These are phyloP conservation scores for Nannochloris sp. DNA, from an alignment of 139 green algal genomes.

Conservation along the genomic window DNA sequence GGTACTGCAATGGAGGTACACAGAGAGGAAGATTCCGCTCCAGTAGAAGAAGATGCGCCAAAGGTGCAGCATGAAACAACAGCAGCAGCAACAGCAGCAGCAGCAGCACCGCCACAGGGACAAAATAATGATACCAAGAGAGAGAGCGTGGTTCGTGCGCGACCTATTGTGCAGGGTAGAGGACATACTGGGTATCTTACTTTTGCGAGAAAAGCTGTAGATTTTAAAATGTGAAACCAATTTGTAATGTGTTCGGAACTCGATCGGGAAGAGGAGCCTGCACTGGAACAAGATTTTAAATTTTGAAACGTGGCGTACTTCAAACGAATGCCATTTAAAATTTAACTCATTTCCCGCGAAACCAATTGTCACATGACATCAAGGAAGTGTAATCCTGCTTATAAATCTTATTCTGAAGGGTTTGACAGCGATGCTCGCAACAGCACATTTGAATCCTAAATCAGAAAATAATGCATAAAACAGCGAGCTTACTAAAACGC, in stretches of 20 bases:
- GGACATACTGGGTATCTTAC: constrained; percentile 87
- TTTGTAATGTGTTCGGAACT: no score
- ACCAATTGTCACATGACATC: no score
- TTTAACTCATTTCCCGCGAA: not conserved
- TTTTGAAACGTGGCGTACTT: not conserved
- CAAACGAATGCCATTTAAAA: not conserved
- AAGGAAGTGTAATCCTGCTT: no score
- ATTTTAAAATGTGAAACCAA: not conserved
- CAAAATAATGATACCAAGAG: no score
- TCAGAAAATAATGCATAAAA: no score
- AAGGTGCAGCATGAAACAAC: not conserved
- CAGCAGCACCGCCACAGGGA: no score
- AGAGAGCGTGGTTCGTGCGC: constrained; percentile 22
- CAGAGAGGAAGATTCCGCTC: not conserved
- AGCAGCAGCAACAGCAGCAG: constrained; percentile 20
- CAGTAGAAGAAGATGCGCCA: not conserved
- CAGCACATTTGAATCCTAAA: no score
- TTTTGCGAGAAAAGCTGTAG: constrained; percentile 68
- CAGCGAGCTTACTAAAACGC: no score
- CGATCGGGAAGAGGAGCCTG: no score
- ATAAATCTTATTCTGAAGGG: no score
- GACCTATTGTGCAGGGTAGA: constrained; percentile 47
- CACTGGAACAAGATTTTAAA: no score
- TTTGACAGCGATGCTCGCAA: no score
- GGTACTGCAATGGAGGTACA: not conserved